Evolutionary conservation across 345 rosid genomes (phyloP).

Genomic region (Hypericum androsaemum): DNA sequence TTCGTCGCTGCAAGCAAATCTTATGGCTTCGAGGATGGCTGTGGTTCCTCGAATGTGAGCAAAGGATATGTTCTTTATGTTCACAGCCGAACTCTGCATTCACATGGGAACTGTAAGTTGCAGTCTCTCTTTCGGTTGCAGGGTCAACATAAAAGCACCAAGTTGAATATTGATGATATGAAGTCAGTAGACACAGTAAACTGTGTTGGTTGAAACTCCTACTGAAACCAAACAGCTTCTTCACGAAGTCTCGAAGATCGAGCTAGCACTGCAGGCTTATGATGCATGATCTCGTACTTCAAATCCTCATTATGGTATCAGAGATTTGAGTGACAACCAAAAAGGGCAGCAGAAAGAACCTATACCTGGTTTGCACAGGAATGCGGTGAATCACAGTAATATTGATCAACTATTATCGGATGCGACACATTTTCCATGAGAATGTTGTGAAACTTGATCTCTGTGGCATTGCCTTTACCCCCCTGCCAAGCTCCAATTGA

Average conservation of each 20-base stretch:
- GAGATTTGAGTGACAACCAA: no score
- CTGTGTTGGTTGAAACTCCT: no score
- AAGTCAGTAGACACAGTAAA: no score
- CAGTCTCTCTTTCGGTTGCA: neutral
- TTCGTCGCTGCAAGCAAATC: conserved; percentile 59
- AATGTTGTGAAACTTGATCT: conserved; percentile 47
- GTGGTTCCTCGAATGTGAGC: conserved; percentile 55
- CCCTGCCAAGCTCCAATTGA: conserved; percentile 34
- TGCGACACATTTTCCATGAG: conserved; percentile 70
- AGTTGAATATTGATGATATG: no score
- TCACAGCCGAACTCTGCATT: conserved; percentile 69
- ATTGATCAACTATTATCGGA: conserved; percentile 81
- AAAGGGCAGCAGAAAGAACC: neutral
- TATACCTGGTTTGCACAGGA: conserved; percentile 85
- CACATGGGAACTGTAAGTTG: conserved; percentile 4
- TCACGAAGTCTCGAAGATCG: no score
- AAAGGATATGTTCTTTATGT: conserved; percentile 52
- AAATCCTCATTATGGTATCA: no score
- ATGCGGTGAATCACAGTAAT: conserved; percentile 59
- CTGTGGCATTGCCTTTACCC: conserved; percentile 60
- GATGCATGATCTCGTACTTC: no score
- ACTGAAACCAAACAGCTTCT: no score
- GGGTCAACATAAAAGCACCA: no score
- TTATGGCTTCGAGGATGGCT: conserved; percentile 63
- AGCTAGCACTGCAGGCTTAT: no score